These are phyloP conservation scores for Aspergillus proliferans DNA, from an alignment of 2,329 filamentous ascomycete species.

Conservation along the genomic window DNA sequence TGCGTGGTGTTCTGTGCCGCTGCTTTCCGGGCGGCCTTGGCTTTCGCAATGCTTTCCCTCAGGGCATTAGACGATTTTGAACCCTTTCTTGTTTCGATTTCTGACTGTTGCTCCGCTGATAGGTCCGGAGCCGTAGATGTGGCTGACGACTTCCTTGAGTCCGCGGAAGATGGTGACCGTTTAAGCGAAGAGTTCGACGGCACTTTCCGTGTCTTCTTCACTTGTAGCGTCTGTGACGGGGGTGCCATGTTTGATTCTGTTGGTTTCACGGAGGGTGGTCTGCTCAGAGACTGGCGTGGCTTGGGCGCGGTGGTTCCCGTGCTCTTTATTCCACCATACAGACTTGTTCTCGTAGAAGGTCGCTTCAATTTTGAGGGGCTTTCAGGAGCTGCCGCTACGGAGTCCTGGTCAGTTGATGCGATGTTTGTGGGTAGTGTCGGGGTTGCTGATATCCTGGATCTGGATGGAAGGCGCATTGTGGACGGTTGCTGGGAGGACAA, in stretches of 20 bases:
- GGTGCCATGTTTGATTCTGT: conserved; percentile 31
- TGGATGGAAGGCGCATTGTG: conserved; percentile 28
- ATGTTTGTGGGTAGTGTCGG: conserved; percentile 16
- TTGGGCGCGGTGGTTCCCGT: conserved; percentile 37
- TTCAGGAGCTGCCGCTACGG: conserved; percentile 7
- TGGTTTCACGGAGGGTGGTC: conserved; percentile 52
- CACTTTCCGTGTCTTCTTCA: conserved; percentile 32
- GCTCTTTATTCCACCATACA: conserved; percentile 42
- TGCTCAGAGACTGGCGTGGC: conserved; percentile 48
- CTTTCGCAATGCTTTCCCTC: conserved; percentile 86
- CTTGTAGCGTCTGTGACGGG: conserved; percentile 32
- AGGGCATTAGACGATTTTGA: conserved; percentile 72
- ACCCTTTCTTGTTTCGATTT: conserved; percentile 36
- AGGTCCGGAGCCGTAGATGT: conserved; percentile 25
- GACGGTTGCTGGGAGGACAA: conserved; percentile 22
- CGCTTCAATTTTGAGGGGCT: conserved; percentile 19
- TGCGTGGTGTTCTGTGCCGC: conserved; percentile 25
- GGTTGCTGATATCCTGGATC: conserved; percentile 22
- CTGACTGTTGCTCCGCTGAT: conserved; percentile 22
- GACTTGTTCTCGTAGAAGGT: conserved; percentile 16
- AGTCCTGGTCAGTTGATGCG: conserved; percentile 10
- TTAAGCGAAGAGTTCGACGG: conserved; percentile 25
- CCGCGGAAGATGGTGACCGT: conserved; percentile 25
- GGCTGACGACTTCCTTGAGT: conserved; percentile 25
- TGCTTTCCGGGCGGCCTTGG: conserved; percentile 71